Evolutionary conservation across 2,329 filamentous ascomycete species (phyloP), one percentile per base, ranked within the genome.

Genomic region (Venturia oleaginea): DNA sequence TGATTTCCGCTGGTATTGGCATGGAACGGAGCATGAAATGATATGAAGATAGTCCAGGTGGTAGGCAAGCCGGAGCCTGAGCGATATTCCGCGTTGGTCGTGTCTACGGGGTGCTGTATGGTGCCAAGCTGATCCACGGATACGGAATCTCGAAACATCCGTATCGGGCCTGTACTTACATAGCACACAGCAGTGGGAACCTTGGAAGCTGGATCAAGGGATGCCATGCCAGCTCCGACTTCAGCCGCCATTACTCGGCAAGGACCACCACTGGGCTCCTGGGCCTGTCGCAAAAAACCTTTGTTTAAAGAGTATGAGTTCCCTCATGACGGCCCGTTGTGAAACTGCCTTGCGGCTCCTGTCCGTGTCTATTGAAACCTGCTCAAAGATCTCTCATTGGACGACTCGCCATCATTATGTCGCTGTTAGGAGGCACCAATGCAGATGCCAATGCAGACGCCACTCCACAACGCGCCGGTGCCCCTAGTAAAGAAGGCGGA

Each of bases 381-480:
- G 11, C 15, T 8, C 3, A 2, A 24, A 4, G 11, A 19, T 30
- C 13, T 7, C 48, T 55, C 11, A 32, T 55, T 6, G 27, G 48
- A 34, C 48, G 43, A 48, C 15, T 32, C 4, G 17, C 15, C 48
- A 22, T n/a, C 27, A 57, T n/a, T 15, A 57, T 57, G 51, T 57
- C 51, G 17, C n/a, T 57, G 24, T 15, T 57, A 8, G 51, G 51
- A 57, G 51, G 51, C 27, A 27, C 34, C 17, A 22, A 27, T 57
- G 22, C 11, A 51, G 8, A 11, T 30, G 43, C 40, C 32, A 65
- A 64, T 40, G 38, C 57, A 40, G 64, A 65, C 62, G 57, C 48
- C 7, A 65, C 64, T n/a, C 4, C 30, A 19, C 15, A 19, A 46
- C 60, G 51, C 19, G 19, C 32, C n/a, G 64, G 64, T 27, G 61